Evolutionary conservation across 768 basidiomycete genomes (phyloP).

Genomic region (Tricholoma bakamatsutake): DNA sequence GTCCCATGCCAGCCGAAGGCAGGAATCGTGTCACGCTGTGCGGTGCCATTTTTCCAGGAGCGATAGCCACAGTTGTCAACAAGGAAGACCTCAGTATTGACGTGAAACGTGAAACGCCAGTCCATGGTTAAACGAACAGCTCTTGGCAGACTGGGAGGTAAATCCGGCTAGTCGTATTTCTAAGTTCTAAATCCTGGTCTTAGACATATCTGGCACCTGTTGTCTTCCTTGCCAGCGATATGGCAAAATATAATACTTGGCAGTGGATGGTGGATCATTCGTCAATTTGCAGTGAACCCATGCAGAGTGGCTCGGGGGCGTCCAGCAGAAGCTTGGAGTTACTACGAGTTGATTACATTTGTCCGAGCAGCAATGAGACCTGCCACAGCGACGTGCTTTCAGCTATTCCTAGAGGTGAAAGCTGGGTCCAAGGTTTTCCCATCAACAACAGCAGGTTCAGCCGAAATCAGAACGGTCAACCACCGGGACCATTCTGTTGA

Average conservation of each 20-base stretch:
- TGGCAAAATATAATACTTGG: constrained; percentile 60
- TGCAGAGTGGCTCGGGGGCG: no score
- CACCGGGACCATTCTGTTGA: constrained; percentile 44
- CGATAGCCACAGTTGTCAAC: constrained; percentile 75
- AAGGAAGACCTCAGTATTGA: constrained; percentile 62
- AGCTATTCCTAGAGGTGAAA: no score
- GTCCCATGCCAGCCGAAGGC: constrained; percentile 52
- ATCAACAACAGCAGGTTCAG: constrained; percentile 44
- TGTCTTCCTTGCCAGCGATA: constrained; percentile 68
- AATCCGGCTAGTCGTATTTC: constrained; percentile 5
- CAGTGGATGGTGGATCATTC: no score
- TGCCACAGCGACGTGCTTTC: no score
- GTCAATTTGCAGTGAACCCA: no score
- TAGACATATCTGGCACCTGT: constrained; percentile 71
- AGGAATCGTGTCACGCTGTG: constrained; percentile 33
- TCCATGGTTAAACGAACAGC: constrained; percentile 61
- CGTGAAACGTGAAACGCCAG: constrained; percentile 50
- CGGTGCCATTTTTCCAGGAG: constrained; percentile 61
- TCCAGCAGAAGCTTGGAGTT: no score
- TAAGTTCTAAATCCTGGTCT: constrained; percentile 17
- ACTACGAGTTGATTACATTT: no score
- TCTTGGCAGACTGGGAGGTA: constrained; percentile 61
- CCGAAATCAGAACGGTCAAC: constrained; percentile 47
- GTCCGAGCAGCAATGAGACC: no score
- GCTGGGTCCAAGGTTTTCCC: no score